A percentile compares a stretch with the other conserved stretches of the same genome.
These are phyloP conservation scores for Solanum chacoense DNA, from an alignment of 305 asterid species.

Conservation along the genomic window DNA sequence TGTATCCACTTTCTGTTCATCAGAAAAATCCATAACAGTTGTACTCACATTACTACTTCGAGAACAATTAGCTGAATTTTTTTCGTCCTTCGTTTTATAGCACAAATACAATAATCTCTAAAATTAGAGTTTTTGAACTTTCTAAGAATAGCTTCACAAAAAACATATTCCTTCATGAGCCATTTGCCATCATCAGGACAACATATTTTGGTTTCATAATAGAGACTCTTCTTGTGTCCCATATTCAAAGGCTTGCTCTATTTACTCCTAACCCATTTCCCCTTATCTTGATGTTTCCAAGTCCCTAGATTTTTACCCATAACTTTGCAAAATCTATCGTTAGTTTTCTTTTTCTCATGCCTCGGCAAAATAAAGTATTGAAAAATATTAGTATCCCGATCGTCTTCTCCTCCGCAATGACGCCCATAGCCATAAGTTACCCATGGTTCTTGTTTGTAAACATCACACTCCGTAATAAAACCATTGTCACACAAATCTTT, in stretches of 20 bases:
- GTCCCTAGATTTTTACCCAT: neutral
- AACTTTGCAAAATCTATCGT: neutral
- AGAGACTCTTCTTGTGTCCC: neutral
- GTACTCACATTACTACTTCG: too few relatives aligned
- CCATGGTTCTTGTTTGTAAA: neutral
- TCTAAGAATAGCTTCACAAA: too few relatives aligned
- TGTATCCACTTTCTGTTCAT: too few relatives aligned
- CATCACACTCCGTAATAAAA: neutral
- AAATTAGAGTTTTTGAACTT: too few relatives aligned
- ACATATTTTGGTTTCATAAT: neutral
- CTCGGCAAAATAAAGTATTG: neutral
- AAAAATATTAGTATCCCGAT: neutral
- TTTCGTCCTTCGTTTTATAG: too few relatives aligned
- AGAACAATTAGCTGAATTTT: too few relatives aligned
- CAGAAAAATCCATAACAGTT: too few relatives aligned
- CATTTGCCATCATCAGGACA: neutral
- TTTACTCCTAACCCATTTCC: neutral
- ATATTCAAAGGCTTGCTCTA: neutral
- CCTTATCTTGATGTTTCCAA: neutral
- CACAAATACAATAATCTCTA: too few relatives aligned
- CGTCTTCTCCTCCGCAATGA: neutral
- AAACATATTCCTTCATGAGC: neutral
- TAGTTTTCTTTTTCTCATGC: neutral
- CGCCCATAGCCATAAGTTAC: neutral
- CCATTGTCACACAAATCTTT: too few relatives aligned